Evolutionary conservation across 768 basidiomycete species (phyloP).

Genomic region (Kondoa malvinella): DNA sequence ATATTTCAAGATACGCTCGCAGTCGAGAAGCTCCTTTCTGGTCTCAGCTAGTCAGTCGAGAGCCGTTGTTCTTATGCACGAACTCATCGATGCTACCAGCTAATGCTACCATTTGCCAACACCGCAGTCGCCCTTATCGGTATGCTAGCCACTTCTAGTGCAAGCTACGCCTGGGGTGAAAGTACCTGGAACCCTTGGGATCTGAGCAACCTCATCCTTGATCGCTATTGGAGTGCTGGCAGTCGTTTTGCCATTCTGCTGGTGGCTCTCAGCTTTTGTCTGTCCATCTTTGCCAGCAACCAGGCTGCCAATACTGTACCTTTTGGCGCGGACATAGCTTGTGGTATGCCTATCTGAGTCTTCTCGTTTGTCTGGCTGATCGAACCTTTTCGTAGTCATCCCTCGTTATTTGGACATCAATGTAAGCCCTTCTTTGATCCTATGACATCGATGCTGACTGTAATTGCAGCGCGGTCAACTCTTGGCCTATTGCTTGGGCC

Average conservation of each 20-base stretch:
- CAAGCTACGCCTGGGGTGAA: not conserved
- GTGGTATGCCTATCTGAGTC: too few relatives aligned
- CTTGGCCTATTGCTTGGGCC: not conserved
- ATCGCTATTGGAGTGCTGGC: conserved; percentile 8
- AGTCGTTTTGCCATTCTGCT: conserved; percentile 16
- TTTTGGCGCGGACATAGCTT: not conserved
- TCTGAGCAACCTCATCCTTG: conserved; percentile 7
- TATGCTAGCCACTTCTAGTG: conserved; percentile 7
- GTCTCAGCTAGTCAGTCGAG: conserved; percentile 12
- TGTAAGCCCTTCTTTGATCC: not conserved
- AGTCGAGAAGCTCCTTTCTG: conserved; percentile 7
- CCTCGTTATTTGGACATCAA: conserved; percentile 16
- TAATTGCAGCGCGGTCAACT: not conserved
- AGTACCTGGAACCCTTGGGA: conserved; percentile 17
- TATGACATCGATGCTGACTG: not conserved
- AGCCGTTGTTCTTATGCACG: too few relatives aligned
- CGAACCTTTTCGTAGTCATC: too few relatives aligned
- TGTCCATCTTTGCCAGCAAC: conserved; percentile 16
- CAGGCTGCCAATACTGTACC: conserved; percentile 12
- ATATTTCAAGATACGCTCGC: not conserved
- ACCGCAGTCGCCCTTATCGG: conserved; percentile 15
- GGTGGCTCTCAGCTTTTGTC: conserved; percentile 9
- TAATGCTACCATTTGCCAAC: conserved; percentile 9
- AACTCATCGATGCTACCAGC: not conserved
- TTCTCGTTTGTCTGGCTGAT: too few relatives aligned